Evolutionary conservation across 2,329 filamentous ascomycete genomes (phyloP), one percentile per base, ranked within the genome.

Genomic region (Akanthomyces lecanii): DNA sequence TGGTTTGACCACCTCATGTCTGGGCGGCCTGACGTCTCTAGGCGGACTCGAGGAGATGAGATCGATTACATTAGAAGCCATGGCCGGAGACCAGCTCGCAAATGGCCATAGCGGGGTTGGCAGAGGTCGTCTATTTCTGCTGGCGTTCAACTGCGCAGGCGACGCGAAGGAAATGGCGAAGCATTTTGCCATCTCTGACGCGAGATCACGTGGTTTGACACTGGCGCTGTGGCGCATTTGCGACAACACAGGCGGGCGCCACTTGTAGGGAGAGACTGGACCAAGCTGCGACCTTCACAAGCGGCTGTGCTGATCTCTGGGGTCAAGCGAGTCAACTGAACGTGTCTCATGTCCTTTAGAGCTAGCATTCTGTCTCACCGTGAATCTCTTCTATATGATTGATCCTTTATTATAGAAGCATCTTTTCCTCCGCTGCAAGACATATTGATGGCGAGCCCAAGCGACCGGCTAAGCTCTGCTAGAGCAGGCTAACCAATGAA

Each of bases 1-100:
- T 33, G 42, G 33, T 2, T 21, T 5, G 52, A 30, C 8, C 14
- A 36, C n/a, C 23, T 21, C 33, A 18, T 12, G 21, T 14, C 38
- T 52, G 21, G 47, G 40, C 12, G 58, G 58, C 23, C 23, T 38
- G 36, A 25, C 28, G 36, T 54, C 28, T 50, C 48, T 58, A 7
- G 66, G 62, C 6, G 75, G 75, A 30, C 75, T 77, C 10, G 75
- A 77, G 18, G 75, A 77, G 23, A 76, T 66, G 30, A 77, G 72
- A 64, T 76, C 72, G 60, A 77, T 76, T 36, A 77, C 67, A 14
- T 74, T 67, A 2, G 67, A 66, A 8, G 70, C 67, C 74, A 76
- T 76, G 11, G n/a, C 65, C 18, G 54, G 28, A 42, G 38, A 42
- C 48, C 52, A 38, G 61, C 55, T n/a, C 47, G n/a, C 18, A 56